These are phyloP conservation scores for Eucalyptus microcorys DNA, from an alignment of 345 rosid species.

Conservation along the genomic window DNA sequence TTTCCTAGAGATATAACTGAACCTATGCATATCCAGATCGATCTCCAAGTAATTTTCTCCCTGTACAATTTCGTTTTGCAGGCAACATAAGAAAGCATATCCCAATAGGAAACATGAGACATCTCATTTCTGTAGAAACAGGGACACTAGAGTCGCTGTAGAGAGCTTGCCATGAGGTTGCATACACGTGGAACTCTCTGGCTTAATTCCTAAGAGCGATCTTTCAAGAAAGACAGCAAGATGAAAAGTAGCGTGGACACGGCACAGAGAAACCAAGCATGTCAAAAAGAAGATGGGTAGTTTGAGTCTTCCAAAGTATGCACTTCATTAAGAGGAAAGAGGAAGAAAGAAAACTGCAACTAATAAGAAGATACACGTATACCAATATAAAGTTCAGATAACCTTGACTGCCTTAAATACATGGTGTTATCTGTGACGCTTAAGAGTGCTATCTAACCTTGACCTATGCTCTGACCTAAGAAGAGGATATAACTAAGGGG, in stretches of 20 bases:
- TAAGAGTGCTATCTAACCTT: neutral
- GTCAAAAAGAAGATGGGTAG: neutral
- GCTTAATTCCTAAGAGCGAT: neutral
- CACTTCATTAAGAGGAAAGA: neutral
- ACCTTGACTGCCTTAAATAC: neutral
- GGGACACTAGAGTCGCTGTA: neutral
- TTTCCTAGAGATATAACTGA: conserved; percentile 83
- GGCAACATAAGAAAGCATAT: neutral
- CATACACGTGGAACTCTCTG: neutral
- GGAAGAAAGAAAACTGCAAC: neutral
- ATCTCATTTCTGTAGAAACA: neutral
- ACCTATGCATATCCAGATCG: conserved; percentile 95
- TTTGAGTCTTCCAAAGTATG: neutral
- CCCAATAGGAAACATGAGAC: neutral
- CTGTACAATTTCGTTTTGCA: conserved; percentile 15
- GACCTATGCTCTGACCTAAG: neutral
- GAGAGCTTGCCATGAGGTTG: neutral
- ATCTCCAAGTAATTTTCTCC: conserved; percentile 88
- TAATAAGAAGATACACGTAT: neutral
- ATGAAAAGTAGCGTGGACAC: neutral
- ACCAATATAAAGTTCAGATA: neutral
- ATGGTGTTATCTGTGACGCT: neutral
- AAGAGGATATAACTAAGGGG: neutral
- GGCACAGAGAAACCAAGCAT: neutral
- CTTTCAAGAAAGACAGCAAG: neutral